Conservation (phyloP, 225 moss, liverwort and hornwort species). For the Lunularia cruciata region DNA sequence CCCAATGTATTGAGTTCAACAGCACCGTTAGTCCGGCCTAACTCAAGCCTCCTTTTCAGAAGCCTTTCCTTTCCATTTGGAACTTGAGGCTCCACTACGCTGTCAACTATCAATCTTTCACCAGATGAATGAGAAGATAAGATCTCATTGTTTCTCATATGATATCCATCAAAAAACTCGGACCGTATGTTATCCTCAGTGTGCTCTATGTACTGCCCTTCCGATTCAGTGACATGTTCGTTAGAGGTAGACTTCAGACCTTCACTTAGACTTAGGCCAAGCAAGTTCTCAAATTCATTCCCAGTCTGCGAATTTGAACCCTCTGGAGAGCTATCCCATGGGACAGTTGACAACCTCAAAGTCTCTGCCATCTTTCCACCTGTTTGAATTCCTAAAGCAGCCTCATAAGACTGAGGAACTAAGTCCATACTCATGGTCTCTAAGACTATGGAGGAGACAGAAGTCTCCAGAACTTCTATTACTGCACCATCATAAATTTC, state of each 20-base stretch:
- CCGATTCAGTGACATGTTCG: constrained; percentile 4
- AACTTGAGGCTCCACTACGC: not conserved
- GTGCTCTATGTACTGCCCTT: not conserved
- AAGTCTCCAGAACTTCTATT: constrained; percentile 4
- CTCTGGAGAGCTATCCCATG: constrained; percentile 31
- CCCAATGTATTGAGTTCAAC: not conserved
- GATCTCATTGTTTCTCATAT: not conserved
- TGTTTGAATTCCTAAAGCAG: constrained; percentile 9
- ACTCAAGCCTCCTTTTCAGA: not conserved
- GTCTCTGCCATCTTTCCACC: not conserved
- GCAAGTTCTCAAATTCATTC: constrained; percentile 13
- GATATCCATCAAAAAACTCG: not conserved
- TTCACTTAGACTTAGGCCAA: constrained; percentile 14
- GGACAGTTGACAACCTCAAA: constrained; percentile 3
- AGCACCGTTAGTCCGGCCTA: no score
- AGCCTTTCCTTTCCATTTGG: not conserved
- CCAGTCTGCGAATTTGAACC: constrained; percentile 7
- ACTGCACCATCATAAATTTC: constrained; percentile 14
- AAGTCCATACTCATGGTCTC: not conserved
- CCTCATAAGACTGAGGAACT: constrained; percentile 4
- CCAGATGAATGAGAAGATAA: not conserved
- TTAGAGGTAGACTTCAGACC: constrained; percentile 1
- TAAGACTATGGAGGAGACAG: constrained; percentile 1
- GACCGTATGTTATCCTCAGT: not conserved
- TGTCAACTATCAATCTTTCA: not conserved